phyloP scores from a whole-genome alignment of 75 land plant genomes.

The Ceratopteris richardii region DNA sequence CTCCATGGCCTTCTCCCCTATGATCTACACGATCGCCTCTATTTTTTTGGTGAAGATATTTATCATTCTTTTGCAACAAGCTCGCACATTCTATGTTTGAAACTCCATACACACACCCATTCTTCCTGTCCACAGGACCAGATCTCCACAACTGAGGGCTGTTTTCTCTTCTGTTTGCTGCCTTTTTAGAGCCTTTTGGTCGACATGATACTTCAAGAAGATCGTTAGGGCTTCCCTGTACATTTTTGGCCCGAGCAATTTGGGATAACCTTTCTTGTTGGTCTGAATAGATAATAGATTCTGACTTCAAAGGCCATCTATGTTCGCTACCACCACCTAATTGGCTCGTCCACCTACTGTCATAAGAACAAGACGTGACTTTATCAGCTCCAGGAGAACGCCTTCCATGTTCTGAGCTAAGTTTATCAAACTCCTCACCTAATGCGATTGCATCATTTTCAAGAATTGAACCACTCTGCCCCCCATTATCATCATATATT shows the following conservation, averaged over 20 bases:
- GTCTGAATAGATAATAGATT: neutral
- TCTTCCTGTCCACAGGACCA: neutral
- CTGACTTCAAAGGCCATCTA: neutral
- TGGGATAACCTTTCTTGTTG: neutral
- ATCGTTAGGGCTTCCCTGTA: neutral
- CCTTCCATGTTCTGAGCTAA: no score
- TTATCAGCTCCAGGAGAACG: no score
- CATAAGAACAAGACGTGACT: no score
- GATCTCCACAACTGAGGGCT: no score
- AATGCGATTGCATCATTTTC: no score
- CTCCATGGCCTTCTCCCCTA: neutral
- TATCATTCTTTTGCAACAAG: neutral
- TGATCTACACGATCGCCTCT: neutral
- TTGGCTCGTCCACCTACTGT: no score
- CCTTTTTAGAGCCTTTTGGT: no score
- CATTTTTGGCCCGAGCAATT: neutral
- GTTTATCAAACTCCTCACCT: no score
- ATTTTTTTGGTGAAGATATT: neutral
- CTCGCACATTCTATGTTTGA: neutral
- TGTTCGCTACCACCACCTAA: neutral
- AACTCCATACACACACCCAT: neutral
- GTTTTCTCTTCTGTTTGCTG: no score
- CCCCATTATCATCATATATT: slow-evolving; percentile 18
- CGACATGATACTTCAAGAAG: neutral
- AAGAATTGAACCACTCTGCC: neutral